These are phyloP conservation scores for Hypsizygus ulmarius DNA, from an alignment of 1,284 basidiomycete species.

Conservation along the genomic window DNA sequence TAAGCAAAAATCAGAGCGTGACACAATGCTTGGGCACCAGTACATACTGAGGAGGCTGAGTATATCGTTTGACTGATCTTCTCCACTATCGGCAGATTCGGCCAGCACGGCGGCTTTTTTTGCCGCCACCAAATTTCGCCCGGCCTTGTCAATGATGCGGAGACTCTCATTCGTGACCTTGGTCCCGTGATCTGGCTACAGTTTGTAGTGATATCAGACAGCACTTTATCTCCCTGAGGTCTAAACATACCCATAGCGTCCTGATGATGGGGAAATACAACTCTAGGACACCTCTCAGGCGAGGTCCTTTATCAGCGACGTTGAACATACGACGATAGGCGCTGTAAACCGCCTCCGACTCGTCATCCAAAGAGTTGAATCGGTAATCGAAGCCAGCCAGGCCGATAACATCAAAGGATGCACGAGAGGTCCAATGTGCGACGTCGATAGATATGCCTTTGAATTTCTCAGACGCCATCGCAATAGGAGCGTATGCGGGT, in stretches of 20 bases:
- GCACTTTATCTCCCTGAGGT: too few species aligned
- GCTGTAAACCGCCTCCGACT: constrained; percentile 45
- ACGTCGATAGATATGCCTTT: constrained; percentile 36
- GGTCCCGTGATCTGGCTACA: constrained; percentile 41
- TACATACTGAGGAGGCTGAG: constrained; percentile 45
- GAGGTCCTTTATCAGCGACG: constrained; percentile 40
- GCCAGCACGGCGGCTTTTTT: constrained; percentile 38
- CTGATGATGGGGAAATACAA: constrained; percentile 45
- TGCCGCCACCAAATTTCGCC: constrained; percentile 38
- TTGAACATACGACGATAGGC: constrained; percentile 50
- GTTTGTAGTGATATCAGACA: neutral
- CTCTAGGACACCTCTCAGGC: constrained; percentile 37
- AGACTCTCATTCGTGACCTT: constrained; percentile 35
- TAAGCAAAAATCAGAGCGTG: constrained; percentile 19
- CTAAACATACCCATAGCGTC: constrained; percentile 38
- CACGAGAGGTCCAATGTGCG: constrained; percentile 46
- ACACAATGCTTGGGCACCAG: neutral
- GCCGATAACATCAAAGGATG: constrained; percentile 52
- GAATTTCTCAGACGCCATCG: constrained; percentile 10
- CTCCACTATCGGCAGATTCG: constrained; percentile 26
- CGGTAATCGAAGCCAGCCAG: constrained; percentile 48
- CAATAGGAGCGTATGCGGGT: constrained; percentile 13
- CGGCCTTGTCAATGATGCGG: constrained; percentile 38
- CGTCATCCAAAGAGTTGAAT: constrained; percentile 45
- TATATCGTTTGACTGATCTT: constrained; percentile 41